A percentile compares a stretch with the other conserved stretches of the same genome.
Conservation (phyloP, 2,329 filamentous ascomycete species). For the Cladosporium austrohemisphaericum region DNA sequence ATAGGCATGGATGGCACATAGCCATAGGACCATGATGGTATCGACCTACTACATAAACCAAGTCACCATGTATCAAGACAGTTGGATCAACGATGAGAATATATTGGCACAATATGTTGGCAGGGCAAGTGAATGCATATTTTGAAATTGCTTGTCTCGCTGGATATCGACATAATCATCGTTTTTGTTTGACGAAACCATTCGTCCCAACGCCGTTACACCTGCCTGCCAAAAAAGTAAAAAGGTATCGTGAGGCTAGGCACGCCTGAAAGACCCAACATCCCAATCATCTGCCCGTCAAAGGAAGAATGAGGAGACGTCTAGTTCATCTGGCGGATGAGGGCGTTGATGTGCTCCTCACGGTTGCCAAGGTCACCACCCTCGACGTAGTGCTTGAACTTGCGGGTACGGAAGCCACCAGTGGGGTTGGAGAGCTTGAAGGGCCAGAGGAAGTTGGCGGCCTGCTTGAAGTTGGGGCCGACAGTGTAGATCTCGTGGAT, state of each 20-base stretch:
- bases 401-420: slow-evolving; percentile 91
- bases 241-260: slow-evolving; percentile 14
- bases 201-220: slow-evolving; percentile 13
- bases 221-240: slow-evolving; percentile 13
- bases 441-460: slow-evolving; percentile 98
- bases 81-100: not conserved
- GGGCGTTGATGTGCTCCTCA: slow-evolving; percentile 94
- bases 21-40: no score
- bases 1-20: no score
- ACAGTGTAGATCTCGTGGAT: slow-evolving; percentile 99
- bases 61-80: no score
- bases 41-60: no score
- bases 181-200: slow-evolving; percentile 12
- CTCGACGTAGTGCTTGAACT: slow-evolving; percentile 99
- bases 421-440: slow-evolving; percentile 99
- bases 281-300: slow-evolving; percentile 9
- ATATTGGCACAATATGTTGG: slow-evolving; percentile 12
- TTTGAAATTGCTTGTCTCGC: slow-evolving; percentile 12
- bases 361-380: slow-evolving; percentile 98
- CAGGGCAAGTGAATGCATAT: slow-evolving; percentile 14
- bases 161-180: slow-evolving; percentile 13
- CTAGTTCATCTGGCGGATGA: slow-evolving; percentile 99
- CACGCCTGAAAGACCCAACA: slow-evolving; percentile 10
- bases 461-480: slow-evolving; percentile 97
- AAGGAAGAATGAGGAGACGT: slow-evolving; percentile 5